A percentile compares a stretch with the other conserved stretches of the same genome.
phyloP scores from a whole-genome alignment of 345 rosid species.

The Gossypium arboreum region DNA sequence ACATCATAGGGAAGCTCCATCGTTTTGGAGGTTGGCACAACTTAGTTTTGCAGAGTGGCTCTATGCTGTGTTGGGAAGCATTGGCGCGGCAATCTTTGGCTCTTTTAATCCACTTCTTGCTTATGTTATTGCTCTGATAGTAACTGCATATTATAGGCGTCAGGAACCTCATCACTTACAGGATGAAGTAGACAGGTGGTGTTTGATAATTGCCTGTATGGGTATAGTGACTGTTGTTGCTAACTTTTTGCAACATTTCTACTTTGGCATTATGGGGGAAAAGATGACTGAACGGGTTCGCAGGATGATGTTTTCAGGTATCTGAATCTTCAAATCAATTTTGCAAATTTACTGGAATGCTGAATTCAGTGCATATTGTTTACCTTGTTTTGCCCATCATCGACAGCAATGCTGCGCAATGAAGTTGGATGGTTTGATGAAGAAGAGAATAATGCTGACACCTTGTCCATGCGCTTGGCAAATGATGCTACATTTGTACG shows the following conservation, averaged over 20 bases:
- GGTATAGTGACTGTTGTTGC: constrained; percentile 95
- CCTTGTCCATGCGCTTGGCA: constrained; percentile 95
- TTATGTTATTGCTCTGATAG: constrained; percentile 80
- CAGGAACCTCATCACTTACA: constrained; percentile 37
- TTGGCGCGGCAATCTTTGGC: constrained; percentile 97
- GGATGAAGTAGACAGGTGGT: constrained; percentile 89
- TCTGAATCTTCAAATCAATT: background rate
- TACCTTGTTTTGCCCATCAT: constrained; percentile 21
- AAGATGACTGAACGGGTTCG: constrained; percentile 97
- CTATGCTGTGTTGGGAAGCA: constrained; percentile 92
- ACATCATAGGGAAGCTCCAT: constrained; percentile 58
- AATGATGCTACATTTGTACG: constrained; percentile 99
- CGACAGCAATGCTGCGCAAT: constrained; percentile 94
- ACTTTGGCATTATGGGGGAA: constrained; percentile 99
- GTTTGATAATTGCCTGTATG: constrained; percentile 97
- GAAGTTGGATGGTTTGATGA: constrained; percentile 99
- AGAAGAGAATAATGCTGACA: constrained; percentile 95
- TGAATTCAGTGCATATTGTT: constrained; percentile 14
- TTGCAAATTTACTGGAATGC: background rate
- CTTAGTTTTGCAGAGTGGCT: constrained; percentile 98
- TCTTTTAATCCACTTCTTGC: constrained; percentile 98
- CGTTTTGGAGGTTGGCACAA: constrained; percentile 86
- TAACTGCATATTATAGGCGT: constrained; percentile 62
- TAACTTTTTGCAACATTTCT: constrained; percentile 95
- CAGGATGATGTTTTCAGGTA: constrained; percentile 99